These are phyloP conservation scores for Venturia nashicola DNA, from an alignment of 2,329 filamentous ascomycete species.

Conservation along the genomic window DNA sequence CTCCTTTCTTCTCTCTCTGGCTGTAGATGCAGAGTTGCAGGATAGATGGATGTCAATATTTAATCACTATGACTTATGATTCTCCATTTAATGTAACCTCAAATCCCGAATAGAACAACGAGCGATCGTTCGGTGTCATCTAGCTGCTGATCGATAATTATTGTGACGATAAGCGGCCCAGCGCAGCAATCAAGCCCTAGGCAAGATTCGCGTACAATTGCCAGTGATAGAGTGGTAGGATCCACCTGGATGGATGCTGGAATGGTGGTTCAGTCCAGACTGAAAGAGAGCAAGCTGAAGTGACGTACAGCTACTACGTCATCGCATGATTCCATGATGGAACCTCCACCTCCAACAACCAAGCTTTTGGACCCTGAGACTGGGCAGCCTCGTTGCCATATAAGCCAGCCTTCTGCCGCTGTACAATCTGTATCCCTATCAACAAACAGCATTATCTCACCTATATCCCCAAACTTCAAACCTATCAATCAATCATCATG, in stretches of 20 bases:
- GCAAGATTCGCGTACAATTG: background rate
- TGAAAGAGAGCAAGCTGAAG: background rate
- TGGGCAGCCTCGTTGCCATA: background rate
- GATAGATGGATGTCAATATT: too few relatives aligned
- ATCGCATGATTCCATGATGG: background rate
- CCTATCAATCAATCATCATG: slow-evolving; percentile 2
- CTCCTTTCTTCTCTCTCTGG: background rate
- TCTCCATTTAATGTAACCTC: background rate
- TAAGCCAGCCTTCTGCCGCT: background rate
- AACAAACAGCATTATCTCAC: background rate
- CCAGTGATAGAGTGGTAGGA: background rate
- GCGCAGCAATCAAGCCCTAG: background rate
- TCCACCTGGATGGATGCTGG: too few relatives aligned
- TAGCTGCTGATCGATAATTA: background rate
- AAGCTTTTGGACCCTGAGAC: slow-evolving; percentile 1
- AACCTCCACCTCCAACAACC: background rate
- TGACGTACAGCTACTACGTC: background rate
- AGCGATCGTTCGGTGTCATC: too few relatives aligned
- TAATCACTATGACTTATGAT: background rate
- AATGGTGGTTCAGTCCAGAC: too few relatives aligned
- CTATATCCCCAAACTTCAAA: too few relatives aligned
- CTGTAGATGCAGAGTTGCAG: too few relatives aligned
- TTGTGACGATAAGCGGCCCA: background rate
- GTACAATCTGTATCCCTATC: background rate
- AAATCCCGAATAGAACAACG: too few relatives aligned